phyloP scores from a whole-genome alignment of 805 yeast species.

The Kregervanrija fluxuum region DNA sequence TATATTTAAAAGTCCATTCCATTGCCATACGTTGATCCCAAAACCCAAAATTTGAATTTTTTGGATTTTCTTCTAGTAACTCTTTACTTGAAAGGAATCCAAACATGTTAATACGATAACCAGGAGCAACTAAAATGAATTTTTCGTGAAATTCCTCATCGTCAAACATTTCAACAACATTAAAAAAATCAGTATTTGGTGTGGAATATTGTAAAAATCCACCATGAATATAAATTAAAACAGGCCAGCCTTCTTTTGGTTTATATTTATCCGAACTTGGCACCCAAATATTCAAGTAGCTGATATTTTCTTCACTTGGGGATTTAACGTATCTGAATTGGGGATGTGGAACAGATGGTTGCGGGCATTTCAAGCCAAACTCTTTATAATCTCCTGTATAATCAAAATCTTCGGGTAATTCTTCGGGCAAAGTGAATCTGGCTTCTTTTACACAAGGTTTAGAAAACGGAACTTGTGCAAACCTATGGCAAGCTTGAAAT shows the following conservation, averaged over 20 bases:
- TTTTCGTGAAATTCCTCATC: slow-evolving; percentile 25
- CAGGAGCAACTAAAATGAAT: slow-evolving; percentile 30
- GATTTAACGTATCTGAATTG: slow-evolving; percentile 16
- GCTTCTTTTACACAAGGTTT: slow-evolving; percentile 25
- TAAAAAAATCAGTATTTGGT: slow-evolving; percentile 21
- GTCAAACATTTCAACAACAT: slow-evolving; percentile 19
- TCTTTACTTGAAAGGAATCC: slow-evolving; percentile 33
- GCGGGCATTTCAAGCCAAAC: slow-evolving; percentile 31
- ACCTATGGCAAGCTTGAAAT: slow-evolving; percentile 20
- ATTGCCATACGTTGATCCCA: slow-evolving; percentile 42
- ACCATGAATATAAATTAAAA: slow-evolving; percentile 34
- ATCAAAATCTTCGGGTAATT: slow-evolving; percentile 28
- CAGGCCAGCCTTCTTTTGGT: slow-evolving; percentile 37
- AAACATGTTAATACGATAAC: slow-evolving; percentile 35
- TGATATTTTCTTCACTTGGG: slow-evolving; percentile 29
- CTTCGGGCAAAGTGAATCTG: slow-evolving; percentile 25
- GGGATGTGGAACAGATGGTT: slow-evolving; percentile 28
- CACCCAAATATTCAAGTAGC: slow-evolving; percentile 31
- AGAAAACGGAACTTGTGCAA: slow-evolving; percentile 30
- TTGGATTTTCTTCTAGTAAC: slow-evolving; percentile 26
- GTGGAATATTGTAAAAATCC: slow-evolving; percentile 34
- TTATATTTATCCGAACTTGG: slow-evolving; percentile 26
- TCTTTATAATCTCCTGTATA: slow-evolving; percentile 33
- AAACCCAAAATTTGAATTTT: slow-evolving; percentile 30
- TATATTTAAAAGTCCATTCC: slow-evolving; percentile 38